A percentile compares a stretch with the other conserved stretches of the same genome.
Conservation (phyloP, 225 moss, liverwort and hornwort genomes). For the Pseudoscleropodium purum region DNA sequence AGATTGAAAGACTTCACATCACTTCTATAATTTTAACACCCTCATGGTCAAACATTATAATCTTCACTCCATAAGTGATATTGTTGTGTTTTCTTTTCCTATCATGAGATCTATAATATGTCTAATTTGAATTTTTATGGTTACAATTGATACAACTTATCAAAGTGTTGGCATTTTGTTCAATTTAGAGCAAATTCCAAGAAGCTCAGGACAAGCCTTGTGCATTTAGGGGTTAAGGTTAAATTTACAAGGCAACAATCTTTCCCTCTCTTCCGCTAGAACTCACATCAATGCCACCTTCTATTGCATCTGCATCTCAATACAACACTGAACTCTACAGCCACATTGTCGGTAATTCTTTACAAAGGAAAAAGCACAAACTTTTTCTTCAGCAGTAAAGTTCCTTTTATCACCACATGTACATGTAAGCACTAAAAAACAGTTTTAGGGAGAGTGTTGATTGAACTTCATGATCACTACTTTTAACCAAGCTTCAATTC, state of each 20-base stretch:
- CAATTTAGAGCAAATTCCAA: too few relatives aligned
- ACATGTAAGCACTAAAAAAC: not conserved
- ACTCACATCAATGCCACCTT: not conserved
- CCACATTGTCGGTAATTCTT: not conserved
- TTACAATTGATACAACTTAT: too few relatives aligned
- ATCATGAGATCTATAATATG: too few relatives aligned
- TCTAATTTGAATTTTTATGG: too few relatives aligned
- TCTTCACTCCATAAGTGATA: too few relatives aligned
- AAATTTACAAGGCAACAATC: not conserved
- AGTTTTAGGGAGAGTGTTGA: not conserved
- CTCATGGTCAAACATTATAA: too few relatives aligned
- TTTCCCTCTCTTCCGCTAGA: not conserved
- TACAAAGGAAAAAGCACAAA: not conserved
- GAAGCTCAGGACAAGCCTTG: too few relatives aligned
- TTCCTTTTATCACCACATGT: not conserved
- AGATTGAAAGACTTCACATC: too few relatives aligned
- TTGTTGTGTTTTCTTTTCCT: too few relatives aligned
- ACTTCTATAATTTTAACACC: too few relatives aligned
- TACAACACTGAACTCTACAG: not conserved
- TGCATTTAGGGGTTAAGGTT: too few relatives aligned
- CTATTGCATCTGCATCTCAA: not conserved
- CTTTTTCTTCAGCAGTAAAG: not conserved
- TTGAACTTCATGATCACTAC: not conserved
- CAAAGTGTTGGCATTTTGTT: too few relatives aligned
- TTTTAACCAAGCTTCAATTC: not conserved